Evolutionary conservation across 164 flowering plant species (phyloP).

Genomic region (Dillenia suffruticosa): DNA sequence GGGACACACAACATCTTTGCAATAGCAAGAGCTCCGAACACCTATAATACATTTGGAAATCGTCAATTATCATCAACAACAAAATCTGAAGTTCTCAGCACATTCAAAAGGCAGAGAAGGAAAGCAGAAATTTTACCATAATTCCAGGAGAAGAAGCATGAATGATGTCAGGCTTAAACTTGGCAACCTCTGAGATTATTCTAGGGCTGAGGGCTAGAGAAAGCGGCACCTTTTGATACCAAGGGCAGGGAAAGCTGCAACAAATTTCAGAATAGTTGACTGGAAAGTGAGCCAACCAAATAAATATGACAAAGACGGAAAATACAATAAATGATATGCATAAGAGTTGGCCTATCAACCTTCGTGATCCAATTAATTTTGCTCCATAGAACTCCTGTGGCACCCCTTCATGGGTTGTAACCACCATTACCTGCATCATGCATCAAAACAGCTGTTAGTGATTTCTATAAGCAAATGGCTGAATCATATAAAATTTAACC

Average conservation of each 20-base stretch:
- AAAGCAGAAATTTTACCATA: slow-evolving; percentile 46
- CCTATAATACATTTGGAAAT: slow-evolving; percentile 34
- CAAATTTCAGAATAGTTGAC: slow-evolving; percentile 7
- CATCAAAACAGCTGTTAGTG: slow-evolving; percentile 9
- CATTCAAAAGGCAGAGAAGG: neutral
- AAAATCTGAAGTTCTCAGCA: neutral
- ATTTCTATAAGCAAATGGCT: neutral
- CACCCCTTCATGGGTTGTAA: slow-evolving; percentile 97
- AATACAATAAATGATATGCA: neutral
- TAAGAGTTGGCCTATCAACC: slow-evolving; percentile 30
- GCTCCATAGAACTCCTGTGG: slow-evolving; percentile 97
- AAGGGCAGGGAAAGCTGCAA: slow-evolving; percentile 92
- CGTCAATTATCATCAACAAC: slow-evolving; percentile 1
- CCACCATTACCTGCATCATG: slow-evolving; percentile 80
- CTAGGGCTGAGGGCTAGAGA: slow-evolving; percentile 97
- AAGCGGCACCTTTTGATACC: slow-evolving; percentile 93
- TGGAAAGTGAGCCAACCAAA: neutral
- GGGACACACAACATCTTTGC: slow-evolving; percentile 90
- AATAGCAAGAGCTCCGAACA: slow-evolving; percentile 89
- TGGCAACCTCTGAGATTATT: slow-evolving; percentile 87
- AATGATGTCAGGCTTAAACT: slow-evolving; percentile 95
- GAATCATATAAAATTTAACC: no score
- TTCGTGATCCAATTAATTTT: slow-evolving; percentile 79
- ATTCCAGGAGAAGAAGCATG: slow-evolving; percentile 99
- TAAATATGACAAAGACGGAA: neutral